A percentile compares a stretch with the other conserved stretches of the same genome.
Conservation (phyloP, 306 rosid species). For the Dicorynia guianensis region DNA sequence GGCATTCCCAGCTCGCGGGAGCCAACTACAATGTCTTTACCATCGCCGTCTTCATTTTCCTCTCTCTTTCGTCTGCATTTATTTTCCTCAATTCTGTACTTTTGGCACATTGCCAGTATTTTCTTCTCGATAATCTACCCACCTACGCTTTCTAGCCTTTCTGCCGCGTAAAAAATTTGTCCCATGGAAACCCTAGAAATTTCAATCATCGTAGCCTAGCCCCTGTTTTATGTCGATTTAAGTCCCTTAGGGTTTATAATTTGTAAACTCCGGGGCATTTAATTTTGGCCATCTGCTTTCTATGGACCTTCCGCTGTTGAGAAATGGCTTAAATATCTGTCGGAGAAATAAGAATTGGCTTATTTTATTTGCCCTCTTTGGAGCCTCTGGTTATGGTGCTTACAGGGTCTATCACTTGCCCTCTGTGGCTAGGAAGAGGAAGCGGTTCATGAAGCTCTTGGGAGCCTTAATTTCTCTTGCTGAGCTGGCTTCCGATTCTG, state of each 20-base stretch:
- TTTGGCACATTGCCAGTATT: not conserved
- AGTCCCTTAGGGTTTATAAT: constrained; percentile 34
- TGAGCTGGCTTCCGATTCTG: constrained; percentile 70
- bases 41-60: no score
- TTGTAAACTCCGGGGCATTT: constrained; percentile 32
- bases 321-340: constrained; percentile 55
- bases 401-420: constrained; percentile 70
- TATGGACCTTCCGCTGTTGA: constrained; percentile 69
- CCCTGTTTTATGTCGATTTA: not conserved
- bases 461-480: constrained; percentile 67
- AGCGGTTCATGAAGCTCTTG: constrained; percentile 55
- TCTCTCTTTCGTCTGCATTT: not conserved
- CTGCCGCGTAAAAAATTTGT: not conserved
- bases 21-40: no score
- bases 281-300: not conserved
- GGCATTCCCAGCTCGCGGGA: no score
- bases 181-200: constrained; percentile 21
- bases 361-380: constrained; percentile 59
- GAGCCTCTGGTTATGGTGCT: constrained; percentile 76
- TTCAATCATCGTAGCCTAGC: not conserved
- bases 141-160: not conserved
- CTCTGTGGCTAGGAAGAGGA: constrained; percentile 62
- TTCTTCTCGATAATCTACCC: not conserved
- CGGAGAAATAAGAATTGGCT: constrained; percentile 59
- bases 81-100: not conserved